These are phyloP conservation scores for Leccinum broughii DNA, from an alignment of 768 basidiomycete genomes.

Conservation along the genomic window DNA sequence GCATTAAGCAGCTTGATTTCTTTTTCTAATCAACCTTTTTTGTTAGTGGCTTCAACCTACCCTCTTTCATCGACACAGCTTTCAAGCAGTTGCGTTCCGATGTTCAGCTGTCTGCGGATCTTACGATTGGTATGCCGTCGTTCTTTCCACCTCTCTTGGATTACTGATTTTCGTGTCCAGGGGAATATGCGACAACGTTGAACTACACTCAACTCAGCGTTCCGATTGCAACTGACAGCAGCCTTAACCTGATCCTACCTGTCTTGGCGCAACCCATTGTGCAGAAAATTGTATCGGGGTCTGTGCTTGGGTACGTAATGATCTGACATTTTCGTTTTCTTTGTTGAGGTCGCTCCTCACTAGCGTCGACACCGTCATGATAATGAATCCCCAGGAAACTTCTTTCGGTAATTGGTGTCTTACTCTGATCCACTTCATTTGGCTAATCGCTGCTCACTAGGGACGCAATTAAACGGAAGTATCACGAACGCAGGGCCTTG, in stretches of 20 bases:
- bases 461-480: slow-evolving; percentile 53
- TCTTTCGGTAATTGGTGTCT: slow-evolving; percentile 49
- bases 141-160: not conserved
- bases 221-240: slow-evolving; percentile 59
- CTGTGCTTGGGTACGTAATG: slow-evolving; percentile 47
- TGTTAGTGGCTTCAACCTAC: slow-evolving; percentile 59
- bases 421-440: not conserved
- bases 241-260: slow-evolving; percentile 63
- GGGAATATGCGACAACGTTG: slow-evolving; percentile 62
- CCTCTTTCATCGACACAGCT: slow-evolving; percentile 60
- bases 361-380: slow-evolving; percentile 62
- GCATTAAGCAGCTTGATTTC: not conserved
- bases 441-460: slow-evolving; percentile 31
- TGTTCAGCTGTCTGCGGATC: slow-evolving; percentile 52
- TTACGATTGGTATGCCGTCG: slow-evolving; percentile 51
- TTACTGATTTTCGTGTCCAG: slow-evolving; percentile 34
- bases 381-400: slow-evolving; percentile 54
- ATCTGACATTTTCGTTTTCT: not conserved
- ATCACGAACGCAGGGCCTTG: slow-evolving; percentile 75
- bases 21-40: slow-evolving; percentile 3
- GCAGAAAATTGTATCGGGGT: slow-evolving; percentile 63
- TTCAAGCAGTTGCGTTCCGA: slow-evolving; percentile 67
- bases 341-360: not conserved
- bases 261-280: slow-evolving; percentile 74
- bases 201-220: slow-evolving; percentile 59